phyloP scores from a whole-genome alignment of 208 protist species.

The Trypanosoma brucei region DNA sequence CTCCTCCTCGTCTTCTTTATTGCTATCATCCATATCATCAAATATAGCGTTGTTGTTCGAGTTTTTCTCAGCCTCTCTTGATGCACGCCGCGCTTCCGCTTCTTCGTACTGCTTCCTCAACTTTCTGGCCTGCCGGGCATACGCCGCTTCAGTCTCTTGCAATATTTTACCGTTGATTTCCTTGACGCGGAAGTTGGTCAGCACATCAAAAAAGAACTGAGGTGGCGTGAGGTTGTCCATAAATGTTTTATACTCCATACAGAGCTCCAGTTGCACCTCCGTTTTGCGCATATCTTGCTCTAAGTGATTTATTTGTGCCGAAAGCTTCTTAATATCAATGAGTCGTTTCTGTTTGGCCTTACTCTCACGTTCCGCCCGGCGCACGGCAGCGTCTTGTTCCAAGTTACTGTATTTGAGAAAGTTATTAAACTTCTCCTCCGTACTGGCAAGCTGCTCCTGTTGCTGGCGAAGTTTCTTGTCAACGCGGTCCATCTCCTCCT shows the following conservation, averaged over 20 bases:
- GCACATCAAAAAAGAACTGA: conserved; percentile 75
- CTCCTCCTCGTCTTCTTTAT: conserved; percentile 21
- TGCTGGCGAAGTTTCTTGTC: conserved; percentile 89
- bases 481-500: conserved; percentile 87
- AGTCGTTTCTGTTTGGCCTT: conserved; percentile 91
- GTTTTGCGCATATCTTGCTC: conserved; percentile 90
- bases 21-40: neutral
- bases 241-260: conserved; percentile 89
- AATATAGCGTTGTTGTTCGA: neutral
- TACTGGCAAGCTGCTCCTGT: conserved; percentile 91
- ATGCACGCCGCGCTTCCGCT: neutral
- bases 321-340: conserved; percentile 94
- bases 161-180: conserved; percentile 62
- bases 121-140: conserved; percentile 27
- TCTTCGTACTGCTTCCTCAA: conserved; percentile 11
- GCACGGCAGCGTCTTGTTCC: conserved; percentile 93
- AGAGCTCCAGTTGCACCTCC: conserved; percentile 90
- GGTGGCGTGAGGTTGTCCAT: conserved; percentile 88
- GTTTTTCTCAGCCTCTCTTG: neutral
- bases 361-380: conserved; percentile 88
- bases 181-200: conserved; percentile 61
- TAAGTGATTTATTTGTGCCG: conserved; percentile 80
- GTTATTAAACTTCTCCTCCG: conserved; percentile 91
- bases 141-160: conserved; percentile 42
- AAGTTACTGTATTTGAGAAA: conserved; percentile 95